Evolutionary conservation across 164 flowering plant species (phyloP), one percentile per base, ranked within the genome.

Genomic region (Warburgia ugandensis): DNA sequence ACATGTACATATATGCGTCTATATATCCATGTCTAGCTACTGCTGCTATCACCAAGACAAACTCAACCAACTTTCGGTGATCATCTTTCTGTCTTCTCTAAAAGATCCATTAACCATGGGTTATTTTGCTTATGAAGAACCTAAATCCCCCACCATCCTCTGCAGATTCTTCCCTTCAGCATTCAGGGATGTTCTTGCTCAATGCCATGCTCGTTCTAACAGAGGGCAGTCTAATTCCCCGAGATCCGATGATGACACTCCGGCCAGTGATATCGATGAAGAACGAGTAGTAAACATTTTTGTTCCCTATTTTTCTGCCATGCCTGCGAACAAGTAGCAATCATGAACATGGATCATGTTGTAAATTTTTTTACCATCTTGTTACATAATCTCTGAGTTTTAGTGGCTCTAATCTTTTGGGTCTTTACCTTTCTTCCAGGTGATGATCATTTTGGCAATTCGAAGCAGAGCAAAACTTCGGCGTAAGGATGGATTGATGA

Each of bases 391-490:
- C 14, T 9, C 14, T 43, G 26, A 22, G 6, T 43, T 21, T 20
- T 20, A 3, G 16, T 22, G 20, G 4, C 6, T 22, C 10, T 22
- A n/a, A n/a, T 16, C 10, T 9, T n/a, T 26, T 38, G 39, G 8
- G 29, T 22, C 19, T 14, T 3, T 35, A 2, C 1, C 5, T 16
- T 3, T 23, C n/a, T 29, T 5, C 17, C 74, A 81, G 92, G 74
- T 56, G 35, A 61, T 56, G 35, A 61, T 84, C 21, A 76, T 83
- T 39, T 72, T 73, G 32, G 77, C 66, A 2, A 68, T 84, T 46
- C 71, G 80, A 30, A 77, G 65, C n/a, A 60, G 72, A 45, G 78
- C 78, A 22, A 73, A 76, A 59, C 20, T 59, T 65, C 80, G 70
- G 52, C 72, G 71, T 3, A 77, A 65, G 46, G 63, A 71, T 3